These are phyloP conservation scores for Trichoderma orchidacearum DNA, from an alignment of 495 filamentous ascomycete species.

Conservation along the genomic window DNA sequence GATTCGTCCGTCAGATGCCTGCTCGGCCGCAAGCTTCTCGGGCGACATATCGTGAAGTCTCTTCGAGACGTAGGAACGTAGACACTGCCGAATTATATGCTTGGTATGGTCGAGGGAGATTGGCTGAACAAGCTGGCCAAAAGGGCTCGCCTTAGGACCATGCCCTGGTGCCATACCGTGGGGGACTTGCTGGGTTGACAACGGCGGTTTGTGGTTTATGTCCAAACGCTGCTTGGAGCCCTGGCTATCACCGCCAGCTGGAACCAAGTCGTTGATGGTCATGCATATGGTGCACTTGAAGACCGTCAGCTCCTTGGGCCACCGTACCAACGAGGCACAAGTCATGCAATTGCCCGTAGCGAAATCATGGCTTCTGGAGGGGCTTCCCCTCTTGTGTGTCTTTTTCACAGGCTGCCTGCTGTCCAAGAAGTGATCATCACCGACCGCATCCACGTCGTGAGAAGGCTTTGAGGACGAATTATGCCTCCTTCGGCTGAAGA, in stretches of 20 bases:
- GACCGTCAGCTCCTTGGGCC: slow-evolving; percentile 61
- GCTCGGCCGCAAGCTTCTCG: not conserved
- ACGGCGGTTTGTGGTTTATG: not conserved
- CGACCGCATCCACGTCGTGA: slow-evolving; percentile 14
- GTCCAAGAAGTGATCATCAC: slow-evolving; percentile 9
- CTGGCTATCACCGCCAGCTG: slow-evolving; percentile 7
- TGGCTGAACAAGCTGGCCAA: not conserved
- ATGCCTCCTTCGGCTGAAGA: slow-evolving; percentile 46
- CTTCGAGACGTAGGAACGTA: slow-evolving; percentile 12
- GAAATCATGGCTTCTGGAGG: slow-evolving; percentile 22
- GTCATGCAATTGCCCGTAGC: slow-evolving; percentile 69
- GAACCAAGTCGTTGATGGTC: slow-evolving; percentile 73
- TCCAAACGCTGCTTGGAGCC: not conserved
- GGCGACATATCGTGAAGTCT: not conserved
- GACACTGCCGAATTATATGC: slow-evolving; percentile 13
- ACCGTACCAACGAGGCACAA: slow-evolving; percentile 68
- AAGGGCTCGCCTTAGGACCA: not conserved
- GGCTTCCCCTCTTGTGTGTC: slow-evolving; percentile 8
- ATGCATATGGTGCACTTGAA: slow-evolving; percentile 80
- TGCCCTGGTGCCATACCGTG: slow-evolving; percentile 1
- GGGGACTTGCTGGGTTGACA: not conserved
- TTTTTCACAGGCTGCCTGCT: slow-evolving; percentile 11
- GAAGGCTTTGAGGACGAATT: slow-evolving; percentile 13
- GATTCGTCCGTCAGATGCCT: not conserved
- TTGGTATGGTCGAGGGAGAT: slow-evolving; percentile 20